A percentile compares a stretch with the other conserved stretches of the same genome.
Evolutionary conservation across 805 yeast species (phyloP).

Genomic region (Metschnikowia amazonensis): DNA sequence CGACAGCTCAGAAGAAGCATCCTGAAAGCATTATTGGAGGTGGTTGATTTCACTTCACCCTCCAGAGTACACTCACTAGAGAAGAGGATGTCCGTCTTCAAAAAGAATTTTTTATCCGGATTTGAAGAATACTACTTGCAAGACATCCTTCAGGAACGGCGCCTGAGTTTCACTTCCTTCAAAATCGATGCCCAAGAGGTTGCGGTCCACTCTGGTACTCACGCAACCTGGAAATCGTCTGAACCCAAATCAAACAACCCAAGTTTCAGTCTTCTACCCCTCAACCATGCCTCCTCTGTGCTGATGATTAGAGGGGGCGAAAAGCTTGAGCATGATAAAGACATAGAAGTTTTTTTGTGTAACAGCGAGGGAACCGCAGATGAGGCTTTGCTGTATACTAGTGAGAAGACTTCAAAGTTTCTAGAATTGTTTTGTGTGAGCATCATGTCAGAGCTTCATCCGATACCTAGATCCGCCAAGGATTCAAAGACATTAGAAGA

Average conservation of each 20-base stretch:
- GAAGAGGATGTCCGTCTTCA: slow-evolving; percentile 57
- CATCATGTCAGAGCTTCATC: slow-evolving; percentile 6
- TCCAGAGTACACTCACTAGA: slow-evolving; percentile 49
- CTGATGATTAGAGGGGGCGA: slow-evolving; percentile 12
- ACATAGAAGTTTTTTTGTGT: slow-evolving; percentile 14
- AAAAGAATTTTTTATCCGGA: slow-evolving; percentile 47
- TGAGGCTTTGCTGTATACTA: slow-evolving; percentile 35
- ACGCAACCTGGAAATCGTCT: slow-evolving; percentile 11
- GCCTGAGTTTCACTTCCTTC: slow-evolving; percentile 1
- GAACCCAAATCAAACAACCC: background rate
- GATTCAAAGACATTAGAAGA: slow-evolving; percentile 39
- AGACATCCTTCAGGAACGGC: slow-evolving; percentile 16
- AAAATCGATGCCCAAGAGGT: slow-evolving; percentile 13
- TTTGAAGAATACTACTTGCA: slow-evolving; percentile 43
- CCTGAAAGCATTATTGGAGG: slow-evolving; percentile 55
- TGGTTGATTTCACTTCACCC: slow-evolving; percentile 48
- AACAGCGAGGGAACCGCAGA: slow-evolving; percentile 7
- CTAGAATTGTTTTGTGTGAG: slow-evolving; percentile 20
- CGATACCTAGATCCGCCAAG: slow-evolving; percentile 50
- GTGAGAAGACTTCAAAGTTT: slow-evolving; percentile 31
- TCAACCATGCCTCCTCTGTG: slow-evolving; percentile 10
- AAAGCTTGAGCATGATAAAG: background rate
- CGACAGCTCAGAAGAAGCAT: slow-evolving; percentile 70
- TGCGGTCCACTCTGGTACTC: slow-evolving; percentile 8
- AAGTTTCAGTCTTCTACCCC: slow-evolving; percentile 10